Evolutionary conservation across 2,329 filamentous ascomycete species (phyloP).

Genomic region (Aspergillus phoenicis): DNA sequence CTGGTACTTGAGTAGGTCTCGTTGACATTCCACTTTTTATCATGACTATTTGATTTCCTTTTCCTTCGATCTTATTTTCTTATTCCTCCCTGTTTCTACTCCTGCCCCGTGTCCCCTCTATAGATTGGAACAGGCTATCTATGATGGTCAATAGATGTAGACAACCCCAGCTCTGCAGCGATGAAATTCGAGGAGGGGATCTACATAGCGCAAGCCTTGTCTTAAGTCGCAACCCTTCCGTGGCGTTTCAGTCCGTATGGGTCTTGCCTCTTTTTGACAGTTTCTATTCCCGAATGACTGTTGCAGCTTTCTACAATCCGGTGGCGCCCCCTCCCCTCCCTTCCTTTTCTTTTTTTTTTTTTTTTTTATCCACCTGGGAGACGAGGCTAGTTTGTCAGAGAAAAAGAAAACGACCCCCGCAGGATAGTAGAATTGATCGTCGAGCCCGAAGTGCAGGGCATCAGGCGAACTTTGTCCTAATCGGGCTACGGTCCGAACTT

Average conservation of each 20-base stretch:
- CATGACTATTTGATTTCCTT: too few relatives aligned
- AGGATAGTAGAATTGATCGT: neutral
- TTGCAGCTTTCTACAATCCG: neutral
- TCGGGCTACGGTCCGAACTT: neutral
- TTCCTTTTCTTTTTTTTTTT: too few relatives aligned
- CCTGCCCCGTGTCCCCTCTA: neutral
- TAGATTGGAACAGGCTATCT: conserved; percentile 1
- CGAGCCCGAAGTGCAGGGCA: neutral
- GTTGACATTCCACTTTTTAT: neutral
- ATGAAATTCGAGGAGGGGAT: neutral
- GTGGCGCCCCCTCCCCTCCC: neutral
- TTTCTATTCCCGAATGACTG: too few relatives aligned
- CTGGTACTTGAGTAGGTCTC: neutral
- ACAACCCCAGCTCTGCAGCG: neutral
- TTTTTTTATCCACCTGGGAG: neutral
- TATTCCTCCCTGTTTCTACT: neutral
- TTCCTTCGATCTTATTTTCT: neutral
- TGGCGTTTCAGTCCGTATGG: neutral
- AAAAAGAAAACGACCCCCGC: too few relatives aligned
- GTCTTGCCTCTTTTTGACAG: neutral
- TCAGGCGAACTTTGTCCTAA: neutral
- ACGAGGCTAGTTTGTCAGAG: too few relatives aligned
- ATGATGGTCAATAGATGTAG: conserved; percentile 3
- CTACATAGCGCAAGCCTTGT: neutral
- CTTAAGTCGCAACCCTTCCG: neutral